These are phyloP conservation scores for Rubroboletus pulcherrimus DNA, from an alignment of 768 basidiomycete genomes.

Conservation along the genomic window DNA sequence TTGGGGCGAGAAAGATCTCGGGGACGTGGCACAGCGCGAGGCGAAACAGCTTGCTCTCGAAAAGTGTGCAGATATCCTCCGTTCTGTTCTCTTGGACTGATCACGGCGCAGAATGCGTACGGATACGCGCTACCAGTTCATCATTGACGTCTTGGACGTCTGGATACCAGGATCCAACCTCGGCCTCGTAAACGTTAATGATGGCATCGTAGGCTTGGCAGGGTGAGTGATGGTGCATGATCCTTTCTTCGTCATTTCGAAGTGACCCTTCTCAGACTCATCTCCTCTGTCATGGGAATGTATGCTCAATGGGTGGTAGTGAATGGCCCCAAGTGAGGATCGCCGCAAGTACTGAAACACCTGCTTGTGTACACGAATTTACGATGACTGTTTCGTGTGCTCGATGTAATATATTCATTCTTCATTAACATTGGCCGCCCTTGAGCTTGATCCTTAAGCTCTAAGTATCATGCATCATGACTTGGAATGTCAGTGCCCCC, in stretches of 20 bases:
- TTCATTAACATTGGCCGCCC: not conserved
- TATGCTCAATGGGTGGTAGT: slow-evolving; percentile 64
- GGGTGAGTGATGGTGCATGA: slow-evolving; percentile 53
- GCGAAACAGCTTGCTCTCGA: slow-evolving; percentile 55
- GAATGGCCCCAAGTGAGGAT: slow-evolving; percentile 37
- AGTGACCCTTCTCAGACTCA: slow-evolving; percentile 40
- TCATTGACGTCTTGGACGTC: slow-evolving; percentile 81
- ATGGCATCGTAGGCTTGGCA: slow-evolving; percentile 79
- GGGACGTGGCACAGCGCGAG: slow-evolving; percentile 62
- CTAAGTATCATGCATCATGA: too few species aligned
- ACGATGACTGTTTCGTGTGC: not conserved
- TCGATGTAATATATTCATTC: slow-evolving; percentile 7
- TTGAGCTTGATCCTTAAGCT: not conserved
- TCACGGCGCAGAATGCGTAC: slow-evolving; percentile 49
- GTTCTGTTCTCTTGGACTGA: slow-evolving; percentile 1
- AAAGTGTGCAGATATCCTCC: slow-evolving; percentile 37
- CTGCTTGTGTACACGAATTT: not conserved
- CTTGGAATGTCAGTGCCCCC: not conserved
- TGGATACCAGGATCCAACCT: slow-evolving; percentile 87
- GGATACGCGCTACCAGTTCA: slow-evolving; percentile 71
- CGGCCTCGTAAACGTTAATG: slow-evolving; percentile 72
- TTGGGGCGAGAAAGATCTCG: slow-evolving; percentile 65
- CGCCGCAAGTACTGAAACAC: not conserved
- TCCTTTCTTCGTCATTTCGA: slow-evolving; percentile 2
- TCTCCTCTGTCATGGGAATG: slow-evolving; percentile 68